phyloP scores from a whole-genome alignment of 345 rosid species.

The Citropsis articulata region DNA sequence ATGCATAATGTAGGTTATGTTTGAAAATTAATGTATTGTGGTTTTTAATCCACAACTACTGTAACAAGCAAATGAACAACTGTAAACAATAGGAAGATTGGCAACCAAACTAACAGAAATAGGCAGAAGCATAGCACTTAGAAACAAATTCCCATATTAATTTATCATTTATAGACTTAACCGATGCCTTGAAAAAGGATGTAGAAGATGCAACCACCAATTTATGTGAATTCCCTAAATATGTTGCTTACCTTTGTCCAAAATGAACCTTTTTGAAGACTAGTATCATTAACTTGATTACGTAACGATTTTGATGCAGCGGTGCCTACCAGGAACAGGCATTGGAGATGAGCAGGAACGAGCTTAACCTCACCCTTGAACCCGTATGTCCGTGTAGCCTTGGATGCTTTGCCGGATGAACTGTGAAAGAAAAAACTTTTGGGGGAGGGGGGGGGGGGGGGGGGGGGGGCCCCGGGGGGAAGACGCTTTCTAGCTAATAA shows the following conservation, averaged over 20 bases:
- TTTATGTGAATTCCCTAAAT: neutral
- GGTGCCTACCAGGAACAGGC: slow-evolving; percentile 52
- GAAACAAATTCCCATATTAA: neutral
- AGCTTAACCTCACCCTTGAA: slow-evolving; percentile 64
- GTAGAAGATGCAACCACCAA: neutral
- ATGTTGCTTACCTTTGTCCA: neutral
- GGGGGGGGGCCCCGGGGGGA: too few relatives aligned
- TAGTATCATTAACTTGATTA: neutral
- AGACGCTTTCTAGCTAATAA: neutral
- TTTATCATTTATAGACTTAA: neutral
- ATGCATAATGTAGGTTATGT: too few relatives aligned
- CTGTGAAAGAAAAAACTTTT: neutral
- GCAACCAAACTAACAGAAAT: too few relatives aligned
- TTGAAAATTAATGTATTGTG: too few relatives aligned
- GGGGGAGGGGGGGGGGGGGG: neutral
- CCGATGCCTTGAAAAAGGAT: neutral
- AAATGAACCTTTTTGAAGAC: too few relatives aligned
- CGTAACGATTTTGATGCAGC: slow-evolving; percentile 33
- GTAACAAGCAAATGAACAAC: too few relatives aligned
- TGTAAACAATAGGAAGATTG: too few relatives aligned
- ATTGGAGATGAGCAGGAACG: slow-evolving; percentile 56
- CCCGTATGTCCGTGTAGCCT: slow-evolving; percentile 52
- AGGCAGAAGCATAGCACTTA: too few relatives aligned
- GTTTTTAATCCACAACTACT: too few relatives aligned
- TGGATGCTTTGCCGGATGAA: slow-evolving; percentile 56